Conservation (phyloP, 805 yeast species). For the Jamesozyma lodderae region DNA sequence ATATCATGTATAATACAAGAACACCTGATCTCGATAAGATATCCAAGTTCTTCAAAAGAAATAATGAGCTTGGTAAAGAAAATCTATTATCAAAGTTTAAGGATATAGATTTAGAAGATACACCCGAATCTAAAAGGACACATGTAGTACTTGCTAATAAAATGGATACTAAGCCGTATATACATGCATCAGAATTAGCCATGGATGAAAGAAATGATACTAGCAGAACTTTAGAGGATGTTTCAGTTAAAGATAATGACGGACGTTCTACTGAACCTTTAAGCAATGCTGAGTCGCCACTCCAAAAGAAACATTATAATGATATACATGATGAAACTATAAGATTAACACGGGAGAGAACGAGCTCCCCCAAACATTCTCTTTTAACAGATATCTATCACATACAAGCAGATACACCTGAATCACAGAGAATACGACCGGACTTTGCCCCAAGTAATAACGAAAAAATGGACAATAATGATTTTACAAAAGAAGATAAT, state of each 20-base stretch:
- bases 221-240: no score
- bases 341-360: no score
- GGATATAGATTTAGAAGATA: constrained; percentile 5
- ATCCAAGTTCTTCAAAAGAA: constrained; percentile 17
- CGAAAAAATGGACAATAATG: no score
- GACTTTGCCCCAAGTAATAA: no score
- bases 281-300: no score
- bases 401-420: constrained; percentile 9
- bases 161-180: no score
- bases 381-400: constrained; percentile 2
- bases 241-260: no score
- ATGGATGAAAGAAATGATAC: no score
- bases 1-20: constrained; percentile 10
- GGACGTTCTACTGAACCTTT: no score
- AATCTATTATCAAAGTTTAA: constrained; percentile 9
- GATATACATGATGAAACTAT: no score
- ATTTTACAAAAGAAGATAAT: neutral
- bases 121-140: neutral
- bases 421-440: constrained; percentile 6
- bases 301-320: no score
- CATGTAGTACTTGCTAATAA: no score
- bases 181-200: neutral
- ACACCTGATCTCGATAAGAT: constrained; percentile 25
- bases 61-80: constrained; percentile 12
- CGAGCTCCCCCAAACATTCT: neutral